Evolutionary conservation across 2,329 filamentous ascomycete genomes (phyloP).

Genomic region (Xylariaceae sp.): DNA sequence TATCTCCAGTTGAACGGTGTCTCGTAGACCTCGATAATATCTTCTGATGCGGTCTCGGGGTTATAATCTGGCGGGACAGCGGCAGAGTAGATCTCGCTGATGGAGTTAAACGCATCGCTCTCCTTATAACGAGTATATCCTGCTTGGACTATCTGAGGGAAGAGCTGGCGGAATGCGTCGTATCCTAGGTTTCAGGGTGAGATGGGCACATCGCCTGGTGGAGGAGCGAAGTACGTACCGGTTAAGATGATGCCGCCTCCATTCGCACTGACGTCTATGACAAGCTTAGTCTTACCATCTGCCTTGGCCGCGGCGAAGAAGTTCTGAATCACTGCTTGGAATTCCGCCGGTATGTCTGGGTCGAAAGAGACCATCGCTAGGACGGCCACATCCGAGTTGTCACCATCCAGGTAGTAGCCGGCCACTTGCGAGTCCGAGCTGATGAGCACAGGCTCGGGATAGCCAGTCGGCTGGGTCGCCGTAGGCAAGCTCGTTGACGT

Average conservation of each 20-base stretch:
- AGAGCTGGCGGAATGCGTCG: conserved; percentile 11
- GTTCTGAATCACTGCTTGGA: conserved; percentile 7
- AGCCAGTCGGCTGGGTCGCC: conserved; percentile 6
- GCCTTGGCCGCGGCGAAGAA: conserved; percentile 9
- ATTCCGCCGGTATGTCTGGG: conserved; percentile 4
- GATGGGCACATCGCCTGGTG: not conserved
- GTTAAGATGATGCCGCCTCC: conserved; percentile 9
- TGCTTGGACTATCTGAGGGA: conserved; percentile 9
- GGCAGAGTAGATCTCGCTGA: conserved; percentile 6
- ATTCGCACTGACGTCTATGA: conserved; percentile 9
- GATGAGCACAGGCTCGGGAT: conserved; percentile 9
- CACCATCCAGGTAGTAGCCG: conserved; percentile 10
- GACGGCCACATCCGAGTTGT: conserved; percentile 10
- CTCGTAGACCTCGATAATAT: conserved; percentile 5
- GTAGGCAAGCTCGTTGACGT: conserved; percentile 1
- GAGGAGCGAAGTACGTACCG: not conserved
- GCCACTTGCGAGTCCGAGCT: conserved; percentile 5
- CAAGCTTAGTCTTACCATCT: conserved; percentile 10
- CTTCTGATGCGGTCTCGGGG: conserved; percentile 5
- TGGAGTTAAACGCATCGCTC: conserved; percentile 6
- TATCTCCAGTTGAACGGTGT: conserved; percentile 8
- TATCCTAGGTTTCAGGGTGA: conserved; percentile 1
- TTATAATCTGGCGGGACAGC: conserved; percentile 6
- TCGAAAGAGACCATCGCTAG: conserved; percentile 9
- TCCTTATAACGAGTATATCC: conserved; percentile 7